These are phyloP conservation scores for Jaminaea rosea DNA, from an alignment of 1,284 basidiomycete genomes.

Conservation along the genomic window DNA sequence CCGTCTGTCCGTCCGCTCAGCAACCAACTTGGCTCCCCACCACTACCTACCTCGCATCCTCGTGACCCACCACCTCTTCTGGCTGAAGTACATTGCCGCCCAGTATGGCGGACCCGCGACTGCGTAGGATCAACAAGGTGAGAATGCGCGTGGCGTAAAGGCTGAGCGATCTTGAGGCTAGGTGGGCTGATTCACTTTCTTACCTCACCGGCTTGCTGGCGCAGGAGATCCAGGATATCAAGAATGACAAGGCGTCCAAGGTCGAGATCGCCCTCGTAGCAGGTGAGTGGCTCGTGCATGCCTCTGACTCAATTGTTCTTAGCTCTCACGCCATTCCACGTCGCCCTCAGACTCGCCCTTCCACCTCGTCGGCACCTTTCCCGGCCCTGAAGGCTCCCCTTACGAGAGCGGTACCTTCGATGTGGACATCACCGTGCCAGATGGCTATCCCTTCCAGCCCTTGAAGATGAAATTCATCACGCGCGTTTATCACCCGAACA, in stretches of 20 bases:
- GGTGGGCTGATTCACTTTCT: not conserved
- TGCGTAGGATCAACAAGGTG: constrained; percentile 80
- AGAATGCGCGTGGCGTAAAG: constrained; percentile 53
- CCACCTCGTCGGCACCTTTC: constrained; percentile 27
- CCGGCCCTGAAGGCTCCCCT: constrained; percentile 60
- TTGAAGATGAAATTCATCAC: constrained; percentile 68
- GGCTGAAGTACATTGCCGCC: not conserved
- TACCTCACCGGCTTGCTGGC: too few relatives aligned
- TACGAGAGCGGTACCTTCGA: constrained; percentile 89
- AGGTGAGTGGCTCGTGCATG: constrained; percentile 17
- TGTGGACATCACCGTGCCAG: constrained; percentile 90
- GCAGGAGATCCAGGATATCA: constrained; percentile 62
- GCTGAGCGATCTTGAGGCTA: constrained; percentile 2
- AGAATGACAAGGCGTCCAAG: constrained; percentile 78
- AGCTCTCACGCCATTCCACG: not conserved
- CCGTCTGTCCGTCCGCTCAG: too few relatives aligned
- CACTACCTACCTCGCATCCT: not conserved
- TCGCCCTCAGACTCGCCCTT: constrained; percentile 16
- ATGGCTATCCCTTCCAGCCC: constrained; percentile 85
- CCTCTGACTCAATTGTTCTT: too few relatives aligned
- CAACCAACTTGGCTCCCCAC: constrained; percentile 7
- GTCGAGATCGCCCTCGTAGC: constrained; percentile 79
- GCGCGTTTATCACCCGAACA: constrained; percentile 94
- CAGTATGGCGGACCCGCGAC: constrained; percentile 62
- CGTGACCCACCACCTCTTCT: not conserved